Conservation (phyloP, 2,329 filamentous ascomycete genomes). For the Aspergillus phoenicis region DNA sequence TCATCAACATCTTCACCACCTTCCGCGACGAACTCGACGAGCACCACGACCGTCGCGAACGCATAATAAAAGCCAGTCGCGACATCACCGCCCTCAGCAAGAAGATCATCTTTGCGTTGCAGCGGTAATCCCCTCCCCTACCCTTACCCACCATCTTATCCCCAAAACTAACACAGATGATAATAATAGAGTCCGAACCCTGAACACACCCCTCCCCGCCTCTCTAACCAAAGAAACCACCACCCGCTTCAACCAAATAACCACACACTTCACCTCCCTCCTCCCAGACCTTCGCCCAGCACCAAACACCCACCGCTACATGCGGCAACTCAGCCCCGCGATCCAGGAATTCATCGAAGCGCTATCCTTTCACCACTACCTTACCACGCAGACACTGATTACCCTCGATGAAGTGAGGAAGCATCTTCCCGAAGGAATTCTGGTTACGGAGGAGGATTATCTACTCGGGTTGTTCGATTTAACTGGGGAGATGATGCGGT, state of each 20-base stretch:
- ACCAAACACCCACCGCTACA: constrained; percentile 82
- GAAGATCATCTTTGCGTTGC: constrained; percentile 72
- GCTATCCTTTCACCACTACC: constrained; percentile 83
- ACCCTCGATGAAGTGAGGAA: constrained; percentile 62
- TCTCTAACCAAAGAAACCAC: constrained; percentile 71
- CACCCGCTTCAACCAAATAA: constrained; percentile 70
- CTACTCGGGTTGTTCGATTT: constrained; percentile 89
- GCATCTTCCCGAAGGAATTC: constrained; percentile 53
- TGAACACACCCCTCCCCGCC: constrained; percentile 58
- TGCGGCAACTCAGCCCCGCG: constrained; percentile 72
- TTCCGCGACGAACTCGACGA: constrained; percentile 89
- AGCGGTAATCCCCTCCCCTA: background rate
- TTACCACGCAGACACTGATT: constrained; percentile 75
- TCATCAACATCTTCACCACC: constrained; percentile 73
- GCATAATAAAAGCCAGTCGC: constrained; percentile 84
- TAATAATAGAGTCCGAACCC: constrained; percentile 40
- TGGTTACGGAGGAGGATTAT: constrained; percentile 80
- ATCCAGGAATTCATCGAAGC: constrained; percentile 96
- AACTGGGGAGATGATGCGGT: constrained; percentile 95
- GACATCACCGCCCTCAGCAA: constrained; percentile 95
- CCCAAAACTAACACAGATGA: background rate
- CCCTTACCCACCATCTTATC: constrained; percentile 38
- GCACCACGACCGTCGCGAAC: constrained; percentile 89
- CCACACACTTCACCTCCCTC: constrained; percentile 67
- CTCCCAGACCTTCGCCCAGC: constrained; percentile 73